Conservation (phyloP, 305 asterid genomes). For the Withania somnifera region DNA sequence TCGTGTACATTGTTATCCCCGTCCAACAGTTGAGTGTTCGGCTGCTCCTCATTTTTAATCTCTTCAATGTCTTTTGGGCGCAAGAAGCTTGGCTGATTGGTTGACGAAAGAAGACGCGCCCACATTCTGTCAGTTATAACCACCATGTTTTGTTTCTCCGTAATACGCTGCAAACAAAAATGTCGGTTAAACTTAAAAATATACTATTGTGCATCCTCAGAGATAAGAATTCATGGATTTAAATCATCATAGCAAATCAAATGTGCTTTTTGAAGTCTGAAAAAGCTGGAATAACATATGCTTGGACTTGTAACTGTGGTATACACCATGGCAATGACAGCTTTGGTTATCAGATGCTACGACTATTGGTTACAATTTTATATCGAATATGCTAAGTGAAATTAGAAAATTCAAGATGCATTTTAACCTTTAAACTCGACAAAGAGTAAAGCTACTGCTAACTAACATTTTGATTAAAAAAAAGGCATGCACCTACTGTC, state of each 20-base stretch:
- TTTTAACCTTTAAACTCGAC: not conserved
- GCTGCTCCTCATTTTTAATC: slow-evolving; percentile 18
- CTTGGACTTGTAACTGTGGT: not conserved
- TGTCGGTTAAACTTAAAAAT: not conserved
- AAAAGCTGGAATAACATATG: not conserved
- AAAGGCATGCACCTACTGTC: not conserved
- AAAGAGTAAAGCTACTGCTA: not conserved
- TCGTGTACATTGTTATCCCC: slow-evolving; percentile 21
- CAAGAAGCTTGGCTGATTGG: slow-evolving; percentile 61
- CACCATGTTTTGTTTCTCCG: slow-evolving; percentile 45
- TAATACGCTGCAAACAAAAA: slow-evolving; percentile 40
- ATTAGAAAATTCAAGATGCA: not conserved
- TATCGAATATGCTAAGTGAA: not conserved
- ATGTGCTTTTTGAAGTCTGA: not conserved
- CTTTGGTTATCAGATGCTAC: not conserved
- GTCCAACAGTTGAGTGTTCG: slow-evolving; percentile 26
- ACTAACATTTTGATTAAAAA: not conserved
- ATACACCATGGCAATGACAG: not conserved
- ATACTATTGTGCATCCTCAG: not conserved
- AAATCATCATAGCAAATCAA: not conserved
- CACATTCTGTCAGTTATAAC: slow-evolving; percentile 70
- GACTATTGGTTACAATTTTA: not conserved
- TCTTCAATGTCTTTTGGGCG: slow-evolving; percentile 19
- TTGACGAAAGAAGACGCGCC: slow-evolving; percentile 71
- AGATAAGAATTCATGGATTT: not conserved